Evolutionary conservation across 2,329 filamentous ascomycete species (phyloP), one percentile per base, ranked within the genome.

Genomic region (Ophiognomonia clavigignenti-juglandacearum): DNA sequence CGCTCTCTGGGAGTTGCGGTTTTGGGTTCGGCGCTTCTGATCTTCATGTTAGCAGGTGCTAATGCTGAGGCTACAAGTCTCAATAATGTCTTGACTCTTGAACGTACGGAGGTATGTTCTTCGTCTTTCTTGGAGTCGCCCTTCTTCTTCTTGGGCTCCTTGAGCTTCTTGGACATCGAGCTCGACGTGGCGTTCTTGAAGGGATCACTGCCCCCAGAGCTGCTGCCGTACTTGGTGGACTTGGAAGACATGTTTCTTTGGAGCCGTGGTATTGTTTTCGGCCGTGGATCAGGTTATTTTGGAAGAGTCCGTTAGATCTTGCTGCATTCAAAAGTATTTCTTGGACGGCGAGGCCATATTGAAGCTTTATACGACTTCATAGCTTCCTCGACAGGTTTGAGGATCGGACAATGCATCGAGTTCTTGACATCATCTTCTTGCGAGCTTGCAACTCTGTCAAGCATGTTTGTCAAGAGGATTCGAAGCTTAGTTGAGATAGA

Each of bases 101-200:
- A 3, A 46, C 45, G 11, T 18, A 49, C 49, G 19, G 49, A 51
- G 27, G 14, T 22, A 1, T 51, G 49, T 10, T 51, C 49, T 16
- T 51, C 49, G 6, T 51, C 46, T 8, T 39, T 45, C 24, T 47
- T 51, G n/a, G 45, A 43, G 9, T 48, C 49, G 10, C 49, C 46
- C 6, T 39, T 51, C 35, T 51, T 51, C 38, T 49, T 49, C 11
- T 51, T 51, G 6, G 49, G 42, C 16, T 51, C 46, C 13, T 49
- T 48, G 16, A 51, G 23, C 18, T 51, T 51, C 34, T 49, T 48
- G 27, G 49, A 51, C 49, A 51, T 51, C 7, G 49, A 49, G 10
- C 32, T 39, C 0, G 49, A 34, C 4, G 49, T 51, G 10, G 6
- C 39, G 42, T 51, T 51, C 29, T 49, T 51, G 49, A 51, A 51